A percentile compares a stretch with the other conserved stretches of the same genome.
Evolutionary conservation across 371 early-diverging fungal genomes (phyloP).

Genomic region (Capillidium heterosporum): DNA sequence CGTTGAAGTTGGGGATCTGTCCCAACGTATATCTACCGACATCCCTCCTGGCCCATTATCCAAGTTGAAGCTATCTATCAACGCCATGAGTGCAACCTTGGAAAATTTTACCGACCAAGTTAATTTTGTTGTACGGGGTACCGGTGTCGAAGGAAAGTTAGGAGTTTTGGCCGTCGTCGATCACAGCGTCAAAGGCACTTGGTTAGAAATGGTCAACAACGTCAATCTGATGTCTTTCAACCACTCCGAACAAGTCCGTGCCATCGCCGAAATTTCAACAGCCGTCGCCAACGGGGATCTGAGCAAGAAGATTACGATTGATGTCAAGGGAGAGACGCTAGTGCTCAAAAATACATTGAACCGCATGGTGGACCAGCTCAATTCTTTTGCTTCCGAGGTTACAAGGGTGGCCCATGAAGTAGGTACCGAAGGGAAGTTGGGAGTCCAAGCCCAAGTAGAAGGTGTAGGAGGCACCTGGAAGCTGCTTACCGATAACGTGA

Average conservation of each 20-base stretch:
- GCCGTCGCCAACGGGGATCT: slow-evolving; percentile 56
- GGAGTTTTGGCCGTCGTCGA: slow-evolving; percentile 34
- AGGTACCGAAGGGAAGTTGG: slow-evolving; percentile 27
- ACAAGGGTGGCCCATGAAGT: slow-evolving; percentile 36
- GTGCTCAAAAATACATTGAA: slow-evolving; percentile 51
- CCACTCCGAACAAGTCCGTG: slow-evolving; percentile 48
- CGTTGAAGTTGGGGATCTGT: slow-evolving; percentile 9
- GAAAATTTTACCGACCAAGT: slow-evolving; percentile 31
- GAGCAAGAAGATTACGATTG: slow-evolving; percentile 37
- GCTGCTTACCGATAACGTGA: slow-evolving; percentile 31
- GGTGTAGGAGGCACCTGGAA: slow-evolving; percentile 35
- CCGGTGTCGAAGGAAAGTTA: slow-evolving; percentile 42
- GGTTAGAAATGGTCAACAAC: slow-evolving; percentile 46
- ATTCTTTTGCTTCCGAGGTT: slow-evolving; percentile 22
- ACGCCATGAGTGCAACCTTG: slow-evolving; percentile 42
- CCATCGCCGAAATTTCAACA: slow-evolving; percentile 49
- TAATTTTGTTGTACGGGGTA: slow-evolving; percentile 34
- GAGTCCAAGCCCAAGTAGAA: slow-evolving; percentile 21
- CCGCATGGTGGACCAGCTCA: slow-evolving; percentile 35
- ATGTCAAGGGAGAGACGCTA: slow-evolving; percentile 43
- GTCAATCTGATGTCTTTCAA: slow-evolving; percentile 43
- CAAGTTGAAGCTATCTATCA: slow-evolving; percentile 30
- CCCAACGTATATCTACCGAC: slow-evolving; percentile 7
- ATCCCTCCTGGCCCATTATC: slow-evolving; percentile 10
- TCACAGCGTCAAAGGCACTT: slow-evolving; percentile 36